Evolutionary conservation across 441 rosid genomes (phyloP), one percentile per base, ranked within the genome.

Genomic region (Dalechampia spathulata): DNA sequence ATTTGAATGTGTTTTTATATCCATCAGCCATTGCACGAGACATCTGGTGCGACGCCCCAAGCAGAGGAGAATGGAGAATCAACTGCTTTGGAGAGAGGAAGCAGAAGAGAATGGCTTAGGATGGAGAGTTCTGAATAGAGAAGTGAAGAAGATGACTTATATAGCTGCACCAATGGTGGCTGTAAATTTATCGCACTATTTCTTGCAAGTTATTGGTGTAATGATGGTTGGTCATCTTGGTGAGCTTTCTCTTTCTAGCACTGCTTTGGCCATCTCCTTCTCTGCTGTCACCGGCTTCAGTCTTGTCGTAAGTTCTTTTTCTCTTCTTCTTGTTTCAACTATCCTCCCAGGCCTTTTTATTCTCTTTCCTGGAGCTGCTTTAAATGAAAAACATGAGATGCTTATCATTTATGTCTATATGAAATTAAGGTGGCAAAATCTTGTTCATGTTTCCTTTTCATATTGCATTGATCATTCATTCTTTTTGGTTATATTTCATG

Each of bases 191-290:
- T 69, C 73, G 0, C 77, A 55, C 54, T 69, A 61, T 49, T 53
- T 57, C 38, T 36, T 75, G 47, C 75, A 78, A 48, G 37, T 75
- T 8, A 26, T 64, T 2, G 51, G 72, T 11, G 25, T 72, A 45
- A 72, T 64, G 75, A 72, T 75, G 73, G 79, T 64, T 2, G 83
- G 83, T 46, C 83, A 78, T 44, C 72, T 72, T 11, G 73, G 75
- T 1, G 65, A 78, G 64, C 82, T 78, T 25, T 43, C 64, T 17
- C 79, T 78, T 37, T 72, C 83, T 27, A 75, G 79, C 67, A 43
- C 79, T 16, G 83, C 79, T 71, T 62, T 75, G 2, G 75, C 77
- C 60, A 17, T 72, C 41, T 78, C 82, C 28, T 59, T 78, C 28
- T 69, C 53, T 8, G 48, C 38, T 32, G 83, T 78, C 57, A 74